Base-by-base conservation (phyloP, 345 rosid species). In the Draba incana region DNA sequence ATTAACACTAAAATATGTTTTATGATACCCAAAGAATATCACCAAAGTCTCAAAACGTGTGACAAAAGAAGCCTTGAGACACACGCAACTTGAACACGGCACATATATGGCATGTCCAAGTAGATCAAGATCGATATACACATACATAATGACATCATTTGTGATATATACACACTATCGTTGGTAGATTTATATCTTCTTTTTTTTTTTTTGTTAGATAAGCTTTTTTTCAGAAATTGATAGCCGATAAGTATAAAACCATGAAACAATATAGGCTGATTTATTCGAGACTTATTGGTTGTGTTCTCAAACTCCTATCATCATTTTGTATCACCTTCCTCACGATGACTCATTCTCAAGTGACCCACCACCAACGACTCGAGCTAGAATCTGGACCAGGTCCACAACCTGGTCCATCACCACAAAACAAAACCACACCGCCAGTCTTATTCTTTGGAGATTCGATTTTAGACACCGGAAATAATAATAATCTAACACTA, bases 401-500 rank as follows among this genome's bases (percentile, higher is more conserved):
- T 53, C 42, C 70, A 66, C 61, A 51, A 52, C 30, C 50, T 28
- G 11, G 2, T 5, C 70, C 61, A 39, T 10, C 42, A 52, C 30
- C 39, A 45, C 43, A 16, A 4, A 74, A 76, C 9, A 66, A 30
- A 45, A 24, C 35, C 2, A 35, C 62, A 28, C 81, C 73, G 7
- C 78, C 86, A 1, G 8, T 51, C 3, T 45, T 84, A 7, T 72
- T 57, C 62, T 80, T 82, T 25, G 84, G 88, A 6, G 84, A 84
- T 62, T 84, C 86, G 0, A 64, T 80, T 10, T 62, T 77, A 9
- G 86, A 82, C 55, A 69, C 88, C 0, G 88, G 86, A 28, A 84
- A 82, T 62, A 84, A 84, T 49, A 80, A 82, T 63, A 1, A 63
- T 16, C n/a, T 84, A 42, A 25, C 38, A 42, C 25, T 38, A 0